Conservation (phyloP, 192 early-diverging fungal species). For the Coemansia sp. region DNA sequence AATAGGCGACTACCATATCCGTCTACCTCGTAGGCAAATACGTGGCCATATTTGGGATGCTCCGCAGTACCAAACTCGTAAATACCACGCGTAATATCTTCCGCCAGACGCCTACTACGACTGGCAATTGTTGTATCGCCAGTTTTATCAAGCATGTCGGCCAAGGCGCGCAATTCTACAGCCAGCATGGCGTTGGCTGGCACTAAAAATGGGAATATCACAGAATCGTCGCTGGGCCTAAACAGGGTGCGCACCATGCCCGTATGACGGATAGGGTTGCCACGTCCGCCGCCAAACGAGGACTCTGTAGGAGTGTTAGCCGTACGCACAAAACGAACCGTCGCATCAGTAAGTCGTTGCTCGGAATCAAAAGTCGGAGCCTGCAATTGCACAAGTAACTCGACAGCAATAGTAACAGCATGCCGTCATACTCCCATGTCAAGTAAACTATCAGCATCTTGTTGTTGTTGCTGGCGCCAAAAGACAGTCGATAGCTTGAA, state of each 20-base stretch:
- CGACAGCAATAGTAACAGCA: conserved; percentile 47
- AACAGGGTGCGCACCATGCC: conserved; percentile 60
- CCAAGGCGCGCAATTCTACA: conserved; percentile 58
- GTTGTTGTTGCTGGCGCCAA: conserved; percentile 36
- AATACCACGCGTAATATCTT: conserved; percentile 59
- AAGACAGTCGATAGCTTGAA: conserved; percentile 60
- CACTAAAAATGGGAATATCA: conserved; percentile 63
- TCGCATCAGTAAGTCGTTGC: conserved; percentile 23
- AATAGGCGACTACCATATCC: conserved; percentile 62
- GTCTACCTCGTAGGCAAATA: conserved; percentile 69
- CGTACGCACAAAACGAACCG: conserved; percentile 41
- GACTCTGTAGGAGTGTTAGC: conserved; percentile 47
- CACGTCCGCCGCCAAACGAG: conserved; percentile 46
- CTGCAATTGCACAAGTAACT: conserved; percentile 52
- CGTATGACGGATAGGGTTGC: conserved; percentile 37
- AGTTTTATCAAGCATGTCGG: conserved; percentile 36
- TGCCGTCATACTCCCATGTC: conserved; percentile 31
- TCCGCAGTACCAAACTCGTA: conserved; percentile 44
- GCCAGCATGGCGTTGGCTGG: conserved; percentile 67
- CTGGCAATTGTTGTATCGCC: conserved; percentile 4
- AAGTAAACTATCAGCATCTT: conserved; percentile 17
- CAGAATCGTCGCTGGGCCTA: conserved; percentile 65
- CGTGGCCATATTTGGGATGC: conserved; percentile 54
- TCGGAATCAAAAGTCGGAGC: conserved; percentile 42
- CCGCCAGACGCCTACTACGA: conserved; percentile 38